phyloP scores from a whole-genome alignment of 2,329 filamentous ascomycete genomes.

The Neonectria neomacrospora region DNA sequence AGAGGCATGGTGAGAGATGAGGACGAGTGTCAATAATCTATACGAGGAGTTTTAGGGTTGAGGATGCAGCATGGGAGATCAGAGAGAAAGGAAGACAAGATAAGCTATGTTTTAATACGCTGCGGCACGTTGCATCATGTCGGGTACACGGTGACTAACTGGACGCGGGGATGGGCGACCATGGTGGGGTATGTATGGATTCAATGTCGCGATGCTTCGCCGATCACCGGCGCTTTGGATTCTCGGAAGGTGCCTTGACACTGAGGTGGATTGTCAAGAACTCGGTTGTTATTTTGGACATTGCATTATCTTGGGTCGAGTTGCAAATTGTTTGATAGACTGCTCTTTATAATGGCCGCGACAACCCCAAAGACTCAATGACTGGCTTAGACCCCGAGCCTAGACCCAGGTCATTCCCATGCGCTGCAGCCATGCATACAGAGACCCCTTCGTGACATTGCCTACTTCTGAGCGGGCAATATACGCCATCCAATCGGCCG shows the following conservation, averaged over 20 bases:
- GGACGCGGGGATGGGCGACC: neutral
- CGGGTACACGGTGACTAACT: neutral
- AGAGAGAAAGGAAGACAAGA: neutral
- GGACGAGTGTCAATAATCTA: neutral
- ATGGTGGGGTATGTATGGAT: constrained; percentile 13
- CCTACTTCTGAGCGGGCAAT: constrained; percentile 26
- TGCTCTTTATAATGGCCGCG: neutral
- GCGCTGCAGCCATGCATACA: constrained; percentile 39
- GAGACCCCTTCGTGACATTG: constrained; percentile 27
- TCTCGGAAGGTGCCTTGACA: constrained; percentile 20
- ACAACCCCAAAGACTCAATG: neutral
- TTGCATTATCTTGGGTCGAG: neutral
- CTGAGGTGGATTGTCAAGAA: neutral
- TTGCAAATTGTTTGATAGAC: neutral
- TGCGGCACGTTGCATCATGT: neutral
- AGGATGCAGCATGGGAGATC: neutral
- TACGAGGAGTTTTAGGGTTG: neutral
- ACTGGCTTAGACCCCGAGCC: neutral
- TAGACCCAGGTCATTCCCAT: constrained; percentile 34
- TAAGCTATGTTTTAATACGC: neutral
- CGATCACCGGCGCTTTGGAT: constrained; percentile 33
- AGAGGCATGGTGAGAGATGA: constrained; percentile 56
- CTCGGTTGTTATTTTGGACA: neutral
- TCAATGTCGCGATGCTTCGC: constrained; percentile 22
- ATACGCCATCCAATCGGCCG: constrained; percentile 39